Conservation (phyloP, 2,329 filamentous ascomycete species). For the Daldinia sp. region DNA sequence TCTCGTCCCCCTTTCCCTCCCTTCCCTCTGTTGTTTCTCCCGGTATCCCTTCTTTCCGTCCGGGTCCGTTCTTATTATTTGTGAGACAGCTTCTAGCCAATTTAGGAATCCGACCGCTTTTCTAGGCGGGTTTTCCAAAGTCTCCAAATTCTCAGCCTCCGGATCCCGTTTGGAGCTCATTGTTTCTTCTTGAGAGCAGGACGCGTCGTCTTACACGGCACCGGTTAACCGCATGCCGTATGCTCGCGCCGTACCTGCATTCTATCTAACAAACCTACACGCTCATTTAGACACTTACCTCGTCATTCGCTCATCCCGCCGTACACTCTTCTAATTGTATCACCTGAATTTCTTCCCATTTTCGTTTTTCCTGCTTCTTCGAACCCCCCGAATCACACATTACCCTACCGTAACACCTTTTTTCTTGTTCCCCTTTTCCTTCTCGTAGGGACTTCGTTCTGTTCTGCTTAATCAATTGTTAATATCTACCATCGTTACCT, state of each 20-base stretch:
- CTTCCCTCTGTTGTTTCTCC: slow-evolving; percentile 39
- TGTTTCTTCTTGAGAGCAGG: slow-evolving; percentile 40
- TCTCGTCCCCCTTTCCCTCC: slow-evolving; percentile 28
- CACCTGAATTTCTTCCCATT: slow-evolving; percentile 12
- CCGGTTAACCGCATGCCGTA: slow-evolving; percentile 34
- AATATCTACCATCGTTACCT: slow-evolving; percentile 33
- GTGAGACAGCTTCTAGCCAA: slow-evolving; percentile 42
- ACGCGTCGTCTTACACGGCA: slow-evolving; percentile 41
- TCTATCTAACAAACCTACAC: slow-evolving; percentile 32
- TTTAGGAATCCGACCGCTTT: slow-evolving; percentile 40
- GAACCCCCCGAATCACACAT: slow-evolving; percentile 16
- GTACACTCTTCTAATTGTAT: slow-evolving; percentile 14
- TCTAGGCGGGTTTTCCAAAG: slow-evolving; percentile 15
- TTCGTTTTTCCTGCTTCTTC: background rate
- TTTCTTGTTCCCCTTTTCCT: slow-evolving; percentile 23
- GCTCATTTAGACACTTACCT: slow-evolving; percentile 38
- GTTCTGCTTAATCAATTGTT: slow-evolving; percentile 36
- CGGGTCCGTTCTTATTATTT: slow-evolving; percentile 43
- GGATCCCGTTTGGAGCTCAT: slow-evolving; percentile 43
- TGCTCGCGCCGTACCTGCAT: slow-evolving; percentile 32
- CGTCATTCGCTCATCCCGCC: slow-evolving; percentile 21
- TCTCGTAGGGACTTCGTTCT: slow-evolving; percentile 32
- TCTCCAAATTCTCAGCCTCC: slow-evolving; percentile 43
- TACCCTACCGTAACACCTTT: slow-evolving; percentile 22
- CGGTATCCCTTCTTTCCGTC: slow-evolving; percentile 39